Evolutionary conservation across 1,284 basidiomycete genomes (phyloP).

Genomic region (Apiotrichum sp.): DNA sequence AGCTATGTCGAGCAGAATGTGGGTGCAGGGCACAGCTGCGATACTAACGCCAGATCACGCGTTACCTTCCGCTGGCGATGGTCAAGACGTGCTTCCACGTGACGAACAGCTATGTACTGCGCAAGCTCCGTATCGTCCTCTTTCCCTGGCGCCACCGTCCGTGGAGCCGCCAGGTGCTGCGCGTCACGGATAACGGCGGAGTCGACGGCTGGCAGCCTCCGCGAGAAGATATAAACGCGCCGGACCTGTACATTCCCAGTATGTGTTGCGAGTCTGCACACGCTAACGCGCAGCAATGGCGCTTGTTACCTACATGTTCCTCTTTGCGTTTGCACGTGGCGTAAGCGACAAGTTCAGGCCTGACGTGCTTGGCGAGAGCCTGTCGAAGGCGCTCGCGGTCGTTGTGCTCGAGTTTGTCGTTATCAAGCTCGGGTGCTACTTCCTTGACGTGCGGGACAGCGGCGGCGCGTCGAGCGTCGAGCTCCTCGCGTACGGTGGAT

Average conservation of each 20-base stretch:
- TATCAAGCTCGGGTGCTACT: constrained; percentile 84
- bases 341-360: constrained; percentile 80
- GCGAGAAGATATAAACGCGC: constrained; percentile 89
- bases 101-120: constrained; percentile 90
- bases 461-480: constrained; percentile 60
- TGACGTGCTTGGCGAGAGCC: constrained; percentile 77
- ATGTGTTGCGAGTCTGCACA: constrained; percentile 34
- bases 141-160: constrained; percentile 93
- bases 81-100: constrained; percentile 96
- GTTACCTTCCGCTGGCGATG: constrained; percentile 63
- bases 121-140: constrained; percentile 81
- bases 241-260: constrained; percentile 96
- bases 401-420: constrained; percentile 78
- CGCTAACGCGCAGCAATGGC: constrained; percentile 68
- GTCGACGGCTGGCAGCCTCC: constrained; percentile 77
- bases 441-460: constrained; percentile 74
- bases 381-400: constrained; percentile 74
- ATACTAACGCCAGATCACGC: constrained; percentile 58
- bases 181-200: constrained; percentile 50
- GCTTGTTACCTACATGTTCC: constrained; percentile 88
- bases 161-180: constrained; percentile 62
- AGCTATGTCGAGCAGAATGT: constrained; percentile 95
- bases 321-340: constrained; percentile 78
- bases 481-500: constrained; percentile 72
- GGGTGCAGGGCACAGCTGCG: constrained; percentile 33